Conservation (phyloP, 305 asterid species). For the Rubia peregrina region DNA sequence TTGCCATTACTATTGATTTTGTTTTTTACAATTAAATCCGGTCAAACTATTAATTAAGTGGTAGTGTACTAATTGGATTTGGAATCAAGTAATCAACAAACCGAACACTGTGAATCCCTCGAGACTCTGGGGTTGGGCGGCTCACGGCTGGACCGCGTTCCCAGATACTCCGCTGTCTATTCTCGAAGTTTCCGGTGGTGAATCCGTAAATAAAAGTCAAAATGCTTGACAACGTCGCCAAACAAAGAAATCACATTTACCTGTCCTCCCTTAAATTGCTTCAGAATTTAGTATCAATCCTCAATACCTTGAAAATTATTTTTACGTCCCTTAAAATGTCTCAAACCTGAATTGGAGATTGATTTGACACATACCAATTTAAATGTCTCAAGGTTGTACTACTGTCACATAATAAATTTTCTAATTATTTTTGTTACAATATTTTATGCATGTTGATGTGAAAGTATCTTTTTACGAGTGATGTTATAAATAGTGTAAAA, state of each 20-base stretch:
- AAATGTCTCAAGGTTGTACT: too few species aligned
- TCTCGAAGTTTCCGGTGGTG: slow-evolving; percentile 23
- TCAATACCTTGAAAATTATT: neutral
- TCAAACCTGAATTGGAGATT: neutral
- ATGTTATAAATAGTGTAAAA: too few species aligned
- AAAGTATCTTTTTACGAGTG: too few species aligned
- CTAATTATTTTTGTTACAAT: too few species aligned
- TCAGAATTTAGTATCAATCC: neutral
- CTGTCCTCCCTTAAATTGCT: neutral
- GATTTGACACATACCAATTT: neutral
- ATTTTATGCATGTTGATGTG: too few species aligned
- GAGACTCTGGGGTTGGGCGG: neutral
- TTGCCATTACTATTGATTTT: too few species aligned
- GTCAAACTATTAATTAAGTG: neutral
- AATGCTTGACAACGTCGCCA: slow-evolving; percentile 22
- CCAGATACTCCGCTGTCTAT: neutral
- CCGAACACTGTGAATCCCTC: neutral
- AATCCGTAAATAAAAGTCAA: slow-evolving; percentile 37
- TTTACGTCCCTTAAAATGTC: neutral
- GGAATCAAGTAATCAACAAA: neutral
- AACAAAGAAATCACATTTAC: slow-evolving; percentile 22
- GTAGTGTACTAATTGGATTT: neutral
- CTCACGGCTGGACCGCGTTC: neutral
- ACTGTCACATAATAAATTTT: too few species aligned
- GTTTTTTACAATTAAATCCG: neutral